Base-by-base conservation (phyloP, 129 eudicot species). In the Erigeron canadensis region DNA sequence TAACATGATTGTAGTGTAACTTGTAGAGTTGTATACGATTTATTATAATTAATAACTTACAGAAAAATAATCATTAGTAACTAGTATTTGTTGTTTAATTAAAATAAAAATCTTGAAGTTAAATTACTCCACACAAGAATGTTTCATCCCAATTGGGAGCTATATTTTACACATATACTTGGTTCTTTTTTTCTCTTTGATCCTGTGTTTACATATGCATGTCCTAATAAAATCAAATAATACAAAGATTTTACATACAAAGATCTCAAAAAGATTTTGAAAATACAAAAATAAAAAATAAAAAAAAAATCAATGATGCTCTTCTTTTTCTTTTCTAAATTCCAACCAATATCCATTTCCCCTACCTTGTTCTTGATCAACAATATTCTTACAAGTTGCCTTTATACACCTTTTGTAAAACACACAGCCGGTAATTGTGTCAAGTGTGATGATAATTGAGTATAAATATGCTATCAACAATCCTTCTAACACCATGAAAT, bases 381-480 rank as follows among this genome's bases (percentile, higher is more conserved):
- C 11, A 57, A 78, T 66, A 46, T 15, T 72, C 69, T 56, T 67
- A 13, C 16, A 70, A 65, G 21, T 40, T 55, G 40, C 83, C 56
- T 63, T 23, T 79, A 62, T 79, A 47, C 95, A 89, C 34, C 81
- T 87, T 65, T 84, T 79, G 66, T 75, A 87, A 80, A 93, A 93
- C 45, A 85, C 10, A 53, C 82, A 89, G 7, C 85, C 72, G 28
- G 63, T 79, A 18, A 89, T 74, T n/a, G 91, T 84, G 37, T 93
- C 98, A 48, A 89, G 60, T 53, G 87, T 90, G 0, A 89, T 69
- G 46, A 93, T 21, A 23, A 89, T 65, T 17, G 91, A 78, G 81
- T 93, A 89, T 63, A 93, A 23, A 70, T 86, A 93, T 12, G 90
- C 90, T 44, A 89, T 82, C 51, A 89, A 73, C 73, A 89, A 65